phyloP scores from a whole-genome alignment of 768 basidiomycete genomes.

The Bullera alba region DNA sequence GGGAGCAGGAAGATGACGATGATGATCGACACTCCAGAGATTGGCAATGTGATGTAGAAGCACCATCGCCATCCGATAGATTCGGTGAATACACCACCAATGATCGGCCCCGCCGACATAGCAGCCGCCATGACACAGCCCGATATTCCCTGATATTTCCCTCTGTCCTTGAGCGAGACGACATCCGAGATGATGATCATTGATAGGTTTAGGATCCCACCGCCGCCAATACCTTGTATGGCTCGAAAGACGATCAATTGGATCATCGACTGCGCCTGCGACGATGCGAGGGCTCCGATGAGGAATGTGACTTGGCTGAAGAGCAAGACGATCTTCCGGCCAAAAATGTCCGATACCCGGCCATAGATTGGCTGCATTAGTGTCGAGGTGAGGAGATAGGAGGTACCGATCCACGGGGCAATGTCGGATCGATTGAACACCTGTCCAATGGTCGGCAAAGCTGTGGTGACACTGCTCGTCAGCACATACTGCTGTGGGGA shows the following conservation, averaged over 20 bases:
- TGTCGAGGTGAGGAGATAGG: conserved; percentile 57
- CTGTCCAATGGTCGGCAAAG: conserved; percentile 63
- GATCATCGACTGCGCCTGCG: conserved; percentile 58
- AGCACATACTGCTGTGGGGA: conserved; percentile 1
- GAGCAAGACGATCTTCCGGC: conserved; percentile 57
- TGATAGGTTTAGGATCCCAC: conserved; percentile 61
- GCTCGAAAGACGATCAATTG: conserved; percentile 66
- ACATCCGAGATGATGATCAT: conserved; percentile 68
- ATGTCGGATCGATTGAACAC: conserved; percentile 61
- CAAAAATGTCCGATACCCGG: conserved; percentile 46
- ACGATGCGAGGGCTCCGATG: conserved; percentile 60
- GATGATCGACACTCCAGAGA: conserved; percentile 54
- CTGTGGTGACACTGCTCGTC: conserved; percentile 55
- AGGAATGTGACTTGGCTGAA: conserved; percentile 60
- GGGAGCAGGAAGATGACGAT: conserved; percentile 62
- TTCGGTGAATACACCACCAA: conserved; percentile 54
- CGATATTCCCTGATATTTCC: conserved; percentile 72
- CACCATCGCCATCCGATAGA: conserved; percentile 7
- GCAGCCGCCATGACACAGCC: conserved; percentile 58
- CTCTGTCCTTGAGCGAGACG: conserved; percentile 57
- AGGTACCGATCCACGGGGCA: conserved; percentile 65
- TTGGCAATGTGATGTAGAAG: conserved; percentile 60
- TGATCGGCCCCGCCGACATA: conserved; percentile 60
- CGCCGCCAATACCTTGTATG: conserved; percentile 64
- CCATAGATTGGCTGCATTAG: conserved; percentile 54